Evolutionary conservation across 371 early-diverging fungal genomes (phyloP), one percentile per base, ranked within the genome.

Genomic region (Amoeboradix gromovi): DNA sequence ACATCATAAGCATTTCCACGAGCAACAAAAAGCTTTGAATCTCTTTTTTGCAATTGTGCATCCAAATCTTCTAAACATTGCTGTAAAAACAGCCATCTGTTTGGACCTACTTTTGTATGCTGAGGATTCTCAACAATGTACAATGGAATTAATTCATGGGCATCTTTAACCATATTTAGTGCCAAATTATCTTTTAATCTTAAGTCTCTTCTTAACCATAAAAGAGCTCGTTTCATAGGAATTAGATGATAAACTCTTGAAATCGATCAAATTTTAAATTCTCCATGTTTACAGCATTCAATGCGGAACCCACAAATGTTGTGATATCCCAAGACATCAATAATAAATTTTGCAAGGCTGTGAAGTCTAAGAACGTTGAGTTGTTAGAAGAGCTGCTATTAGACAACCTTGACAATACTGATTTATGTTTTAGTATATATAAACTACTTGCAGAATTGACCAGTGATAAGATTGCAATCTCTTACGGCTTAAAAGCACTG

Each of bases 201-300:
- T 30, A 80, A 73, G 70, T 78, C 81, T 28, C 73, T 75, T n/a
- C 81, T 72, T 68, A 80, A 82, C 82, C 82, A 82, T 69, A 12
- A 22, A 48, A 48, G 48, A 48, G 48, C 48, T 12, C 48, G 48
- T n/a, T n/a, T n/a, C n/a, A n/a, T n/a, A n/a, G n/a, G n/a, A n/a
- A n/a, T n/a, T n/a, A n/a, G n/a, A n/a, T n/a, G n/a, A n/a, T n/a
- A n/a, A n/a, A n/a, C n/a, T n/a, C n/a, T n/a, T n/a, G n/a, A n/a
- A n/a, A n/a, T n/a, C n/a, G n/a, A n/a, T n/a, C n/a, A n/a, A n/a
- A n/a, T n/a, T n/a, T n/a, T n/a, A n/a, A n/a, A n/a, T n/a, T n/a
- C n/a, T n/a, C n/a, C n/a, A 48, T 48, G 48, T 48, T 48, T 48
- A 22, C 22, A 5, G 48, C 48, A 12, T 48, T 48, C 22, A 48